Evolutionary conservation across 495 filamentous ascomycete genomes (phyloP).

Genomic region (Penicillium alfredii): DNA sequence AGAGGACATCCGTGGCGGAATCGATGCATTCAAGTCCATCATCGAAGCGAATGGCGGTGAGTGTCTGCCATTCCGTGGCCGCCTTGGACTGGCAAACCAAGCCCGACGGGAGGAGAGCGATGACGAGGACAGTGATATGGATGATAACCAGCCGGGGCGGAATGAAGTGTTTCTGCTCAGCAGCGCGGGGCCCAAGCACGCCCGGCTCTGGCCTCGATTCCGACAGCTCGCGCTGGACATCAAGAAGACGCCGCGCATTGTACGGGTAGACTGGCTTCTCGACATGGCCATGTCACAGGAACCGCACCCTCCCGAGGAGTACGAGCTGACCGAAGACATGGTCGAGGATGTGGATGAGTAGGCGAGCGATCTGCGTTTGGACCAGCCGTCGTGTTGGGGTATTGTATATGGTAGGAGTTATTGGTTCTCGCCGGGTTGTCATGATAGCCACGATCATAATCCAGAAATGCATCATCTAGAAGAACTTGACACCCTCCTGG

Average conservation of each 20-base stretch:
- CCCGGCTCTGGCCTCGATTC: conserved; percentile 73
- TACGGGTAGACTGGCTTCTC: conserved; percentile 81
- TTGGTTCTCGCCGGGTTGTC: conserved; percentile 6
- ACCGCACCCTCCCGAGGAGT: conserved; percentile 56
- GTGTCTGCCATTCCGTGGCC: conserved; percentile 70
- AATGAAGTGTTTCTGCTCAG: conserved; percentile 77
- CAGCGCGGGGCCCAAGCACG: conserved; percentile 56
- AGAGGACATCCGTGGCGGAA: conserved; percentile 66
- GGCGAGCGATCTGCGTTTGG: background rate
- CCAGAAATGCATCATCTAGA: conserved; percentile 41
- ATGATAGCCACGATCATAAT: conserved; percentile 24
- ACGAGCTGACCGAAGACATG: conserved; percentile 43
- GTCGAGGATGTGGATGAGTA: conserved; percentile 23
- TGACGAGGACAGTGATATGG: conserved; percentile 35
- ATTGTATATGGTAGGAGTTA: no score
- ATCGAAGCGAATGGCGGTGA: conserved; percentile 82
- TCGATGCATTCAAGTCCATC: conserved; percentile 76
- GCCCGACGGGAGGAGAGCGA: conserved; percentile 42
- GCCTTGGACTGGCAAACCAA: conserved; percentile 53
- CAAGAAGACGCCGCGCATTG: conserved; percentile 68
- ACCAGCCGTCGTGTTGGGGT: no score
- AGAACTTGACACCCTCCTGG: conserved; percentile 90
- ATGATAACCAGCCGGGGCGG: conserved; percentile 52
- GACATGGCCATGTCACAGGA: conserved; percentile 84
- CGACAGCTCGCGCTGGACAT: conserved; percentile 64